A percentile compares a stretch with the other conserved stretches of the same genome.
Evolutionary conservation across 129 eudicot species (phyloP).

Genomic region (Helianthus tuberosus): DNA sequence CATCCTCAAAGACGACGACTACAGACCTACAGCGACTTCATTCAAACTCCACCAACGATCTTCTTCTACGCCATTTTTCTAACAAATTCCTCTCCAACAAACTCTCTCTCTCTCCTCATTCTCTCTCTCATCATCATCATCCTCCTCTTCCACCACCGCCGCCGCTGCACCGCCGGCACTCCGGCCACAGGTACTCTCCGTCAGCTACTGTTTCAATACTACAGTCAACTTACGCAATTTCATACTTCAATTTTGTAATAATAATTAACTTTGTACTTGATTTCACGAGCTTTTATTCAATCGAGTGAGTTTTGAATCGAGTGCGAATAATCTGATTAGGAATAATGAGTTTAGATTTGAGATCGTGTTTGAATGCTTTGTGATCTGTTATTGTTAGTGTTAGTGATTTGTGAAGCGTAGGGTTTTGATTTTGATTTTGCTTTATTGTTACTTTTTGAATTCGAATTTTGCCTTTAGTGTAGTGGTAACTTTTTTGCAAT

Average conservation of each 20-base stretch:
- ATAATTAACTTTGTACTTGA: background rate
- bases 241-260: conserved; percentile 13
- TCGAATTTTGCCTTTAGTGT: conserved; percentile 2
- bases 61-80: conserved; percentile 23
- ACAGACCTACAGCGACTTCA: conserved; percentile 25
- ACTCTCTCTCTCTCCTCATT: conserved; percentile 1
- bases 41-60: conserved; percentile 12
- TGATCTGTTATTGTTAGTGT: conserved; percentile 15
- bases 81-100: conserved; percentile 15
- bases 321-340: background rate
- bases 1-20: conserved; percentile 12
- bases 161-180: conserved; percentile 9
- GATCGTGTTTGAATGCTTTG: background rate
- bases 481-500: conserved; percentile 25
- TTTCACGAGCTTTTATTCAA: conserved; percentile 1
- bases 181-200: conserved; percentile 28
- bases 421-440: conserved; percentile 5
- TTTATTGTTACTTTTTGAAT: conserved; percentile 6
- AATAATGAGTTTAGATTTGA: conserved; percentile 14
- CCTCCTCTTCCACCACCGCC: background rate
- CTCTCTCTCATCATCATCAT: background rate
- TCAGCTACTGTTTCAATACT: background rate
- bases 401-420: background rate
- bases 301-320: conserved; percentile 15
- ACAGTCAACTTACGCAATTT: background rate